Evolutionary conservation across 2,329 filamentous ascomycete genomes (phyloP), one percentile per base, ranked within the genome.

Genomic region (Sporothrix schenckii): DNA sequence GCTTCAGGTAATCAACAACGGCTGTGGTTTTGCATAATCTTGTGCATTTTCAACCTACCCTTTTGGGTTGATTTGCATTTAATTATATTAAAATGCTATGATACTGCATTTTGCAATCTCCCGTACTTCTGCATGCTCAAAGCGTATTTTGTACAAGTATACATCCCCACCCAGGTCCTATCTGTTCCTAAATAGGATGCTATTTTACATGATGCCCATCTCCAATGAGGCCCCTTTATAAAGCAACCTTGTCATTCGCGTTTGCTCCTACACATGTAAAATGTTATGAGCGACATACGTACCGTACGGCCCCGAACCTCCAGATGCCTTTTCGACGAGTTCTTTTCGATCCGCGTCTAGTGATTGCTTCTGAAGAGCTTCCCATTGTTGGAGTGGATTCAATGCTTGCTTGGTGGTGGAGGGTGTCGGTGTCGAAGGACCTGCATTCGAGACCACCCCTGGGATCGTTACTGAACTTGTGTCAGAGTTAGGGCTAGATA

Each of bases 381-480:
- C 83, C 44, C 81, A 79, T 72, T 85, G 82, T 74, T 84, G 81
- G 13, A 83, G 77, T n/a, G 83, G 82, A 69, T 81, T 82, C 71
- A 76, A 47, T 78, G 81, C 24, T 16, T 34, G 24, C 6, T 11
- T 34, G 53, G 24, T 16, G 27, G 24, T 19, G 3, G 53, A 27
- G 5, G 27, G 53, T 7, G 41, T 2, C 11, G 14, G 41, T 9
- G 50, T 53, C n/a, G n/a, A 53, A 21, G 21, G 50, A 19, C 24
- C 39, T 19, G 41, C 9, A 14, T 39, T 47, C 9, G 58, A 39
- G 21, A 63, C 39, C 39, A 27, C 58, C n/a, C 58, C 13, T 27
- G 58, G 39, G 4, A 50, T 21, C 4, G 24, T 50, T 16, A 16
- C 14, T 4, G 47, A 52, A 10, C 47, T 52, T 34, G 63, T 34